Percentiles rank a stretch among this genome's conserved stretches.
phyloP scores from a whole-genome alignment of 176 grass and related monocot genomes.

The Eleusine indica region DNA sequence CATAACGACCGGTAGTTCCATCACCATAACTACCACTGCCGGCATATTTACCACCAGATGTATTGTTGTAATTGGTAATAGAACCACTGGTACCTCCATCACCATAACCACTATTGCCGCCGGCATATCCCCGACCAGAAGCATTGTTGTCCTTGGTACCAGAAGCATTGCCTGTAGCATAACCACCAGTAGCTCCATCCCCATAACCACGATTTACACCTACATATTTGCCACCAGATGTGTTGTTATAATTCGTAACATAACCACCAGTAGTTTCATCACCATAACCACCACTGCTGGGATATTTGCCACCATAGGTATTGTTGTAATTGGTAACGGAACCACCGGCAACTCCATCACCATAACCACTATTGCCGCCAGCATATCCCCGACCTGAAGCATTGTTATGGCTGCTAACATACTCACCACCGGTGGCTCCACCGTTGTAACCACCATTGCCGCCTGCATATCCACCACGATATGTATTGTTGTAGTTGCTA shows the following conservation, averaged over 20 bases:
- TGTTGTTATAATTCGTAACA: background rate
- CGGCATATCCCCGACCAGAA: too few relatives aligned
- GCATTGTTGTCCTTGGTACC: too few relatives aligned
- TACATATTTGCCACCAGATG: too few relatives aligned
- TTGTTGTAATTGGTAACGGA: background rate
- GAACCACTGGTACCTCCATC: too few relatives aligned
- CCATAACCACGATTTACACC: too few relatives aligned
- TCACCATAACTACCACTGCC: too few relatives aligned
- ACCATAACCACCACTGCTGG: background rate
- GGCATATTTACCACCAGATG: too few relatives aligned
- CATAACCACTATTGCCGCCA: background rate
- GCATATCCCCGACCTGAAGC: background rate
- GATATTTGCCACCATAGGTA: background rate
- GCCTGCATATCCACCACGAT: constrained; percentile 31
- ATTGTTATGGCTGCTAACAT: constrained; percentile 14
- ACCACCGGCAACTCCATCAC: background rate
- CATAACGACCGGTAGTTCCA: too few relatives aligned
- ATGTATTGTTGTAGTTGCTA: constrained; percentile 21
- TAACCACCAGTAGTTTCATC: background rate
- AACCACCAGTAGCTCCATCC: too few relatives aligned
- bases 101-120: too few relatives aligned
- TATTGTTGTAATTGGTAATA: too few relatives aligned
- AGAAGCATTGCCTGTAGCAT: too few relatives aligned
- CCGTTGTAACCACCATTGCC: constrained; percentile 22
- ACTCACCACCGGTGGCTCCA: constrained; percentile 19